Evolutionary conservation across 2,329 filamentous ascomycete species (phyloP).

Genomic region (Bipolaris oryzae): DNA sequence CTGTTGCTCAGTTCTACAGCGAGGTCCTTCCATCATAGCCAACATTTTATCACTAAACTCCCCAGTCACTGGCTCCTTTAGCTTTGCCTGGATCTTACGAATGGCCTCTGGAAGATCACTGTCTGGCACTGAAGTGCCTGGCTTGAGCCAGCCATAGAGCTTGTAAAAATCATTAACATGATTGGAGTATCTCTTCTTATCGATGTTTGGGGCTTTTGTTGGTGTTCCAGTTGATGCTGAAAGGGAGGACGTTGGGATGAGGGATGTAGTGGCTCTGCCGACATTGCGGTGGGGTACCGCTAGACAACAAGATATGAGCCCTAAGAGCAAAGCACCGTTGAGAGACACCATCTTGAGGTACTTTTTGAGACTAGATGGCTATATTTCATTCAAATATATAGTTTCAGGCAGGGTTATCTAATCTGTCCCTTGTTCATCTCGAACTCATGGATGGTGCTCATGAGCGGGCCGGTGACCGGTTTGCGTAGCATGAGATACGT

Average conservation of each 20-base stretch:
- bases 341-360: conserved; percentile 21
- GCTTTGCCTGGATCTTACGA: conserved; percentile 34
- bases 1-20: conserved; percentile 32
- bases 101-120: conserved; percentile 32
- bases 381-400: neutral
- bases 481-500: neutral
- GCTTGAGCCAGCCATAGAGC: conserved; percentile 36
- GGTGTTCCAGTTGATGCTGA: conserved; percentile 3
- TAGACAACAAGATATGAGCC: conserved; percentile 10
- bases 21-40: conserved; percentile 31
- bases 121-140: conserved; percentile 29
- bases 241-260: conserved; percentile 31
- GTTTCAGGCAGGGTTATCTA: neutral
- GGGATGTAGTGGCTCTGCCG: conserved; percentile 16
- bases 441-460: neutral
- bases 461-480: neutral
- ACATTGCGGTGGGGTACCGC: conserved; percentile 7
- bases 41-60: conserved; percentile 35
- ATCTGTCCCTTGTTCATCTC: neutral
- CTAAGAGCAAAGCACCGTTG: conserved; percentile 6
- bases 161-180: conserved; percentile 41
- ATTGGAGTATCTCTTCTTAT: conserved; percentile 29
- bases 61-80: conserved; percentile 35
- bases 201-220: conserved; percentile 9
- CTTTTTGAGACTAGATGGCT: neutral